Conservation (phyloP, 805 yeast species). For the Saccharomycopsis javanensis region DNA sequence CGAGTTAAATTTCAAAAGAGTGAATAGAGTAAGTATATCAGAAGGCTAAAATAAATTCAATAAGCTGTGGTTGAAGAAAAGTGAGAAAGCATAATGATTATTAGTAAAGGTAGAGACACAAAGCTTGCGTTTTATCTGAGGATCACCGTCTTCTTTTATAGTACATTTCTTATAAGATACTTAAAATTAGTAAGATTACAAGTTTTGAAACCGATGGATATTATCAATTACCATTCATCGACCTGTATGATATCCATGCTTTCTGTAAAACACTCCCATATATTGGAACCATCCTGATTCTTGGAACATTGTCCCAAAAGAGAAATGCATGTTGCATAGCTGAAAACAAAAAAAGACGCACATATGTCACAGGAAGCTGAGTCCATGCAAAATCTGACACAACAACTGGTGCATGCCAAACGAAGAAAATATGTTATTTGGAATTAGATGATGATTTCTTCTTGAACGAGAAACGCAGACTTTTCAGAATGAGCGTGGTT, state of each 20-base stretch:
- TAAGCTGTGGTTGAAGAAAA: too few species aligned
- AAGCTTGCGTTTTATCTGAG: neutral
- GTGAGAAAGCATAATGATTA: too few species aligned
- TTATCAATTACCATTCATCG: too few species aligned
- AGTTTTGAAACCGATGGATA: too few species aligned
- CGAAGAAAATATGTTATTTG: neutral
- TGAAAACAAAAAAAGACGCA: neutral
- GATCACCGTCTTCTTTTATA: neutral
- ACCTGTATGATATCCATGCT: neutral
- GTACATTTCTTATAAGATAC: too few species aligned
- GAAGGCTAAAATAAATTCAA: too few species aligned
- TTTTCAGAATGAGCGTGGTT: too few species aligned
- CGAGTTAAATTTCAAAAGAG: neutral
- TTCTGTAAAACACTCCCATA: neutral
- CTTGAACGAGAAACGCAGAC: too few species aligned
- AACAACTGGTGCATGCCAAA: neutral
- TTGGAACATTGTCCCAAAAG: neutral
- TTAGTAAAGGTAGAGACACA: too few species aligned
- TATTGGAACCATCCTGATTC: neutral
- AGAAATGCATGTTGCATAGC: neutral
- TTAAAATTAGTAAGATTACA: too few species aligned
- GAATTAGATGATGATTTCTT: neutral
- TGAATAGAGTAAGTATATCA: neutral
- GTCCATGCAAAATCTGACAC: neutral
- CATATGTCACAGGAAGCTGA: neutral